Evolutionary conservation across 2,329 filamentous ascomycete genomes (phyloP).

Genomic region (Aspergillus sp.): DNA sequence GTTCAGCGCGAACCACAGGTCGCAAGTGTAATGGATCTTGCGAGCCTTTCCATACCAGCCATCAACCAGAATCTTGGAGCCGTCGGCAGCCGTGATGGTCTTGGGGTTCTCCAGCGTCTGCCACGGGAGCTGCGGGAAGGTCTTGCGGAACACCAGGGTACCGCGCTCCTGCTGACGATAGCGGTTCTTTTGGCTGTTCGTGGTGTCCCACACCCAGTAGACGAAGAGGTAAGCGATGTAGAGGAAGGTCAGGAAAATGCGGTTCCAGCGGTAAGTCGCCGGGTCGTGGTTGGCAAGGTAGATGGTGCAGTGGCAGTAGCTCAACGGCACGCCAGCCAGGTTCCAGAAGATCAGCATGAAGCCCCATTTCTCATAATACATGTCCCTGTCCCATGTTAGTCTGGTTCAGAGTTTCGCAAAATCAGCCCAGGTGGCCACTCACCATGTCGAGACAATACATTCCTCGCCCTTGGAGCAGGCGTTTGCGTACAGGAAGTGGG

Average conservation of each 20-base stretch:
- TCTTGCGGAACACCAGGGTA: constrained; percentile 64
- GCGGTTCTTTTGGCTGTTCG: constrained; percentile 90
- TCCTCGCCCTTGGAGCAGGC: constrained; percentile 91
- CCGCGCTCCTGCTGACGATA: constrained; percentile 80
- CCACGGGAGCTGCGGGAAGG: constrained; percentile 91
- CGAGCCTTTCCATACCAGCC: constrained; percentile 82
- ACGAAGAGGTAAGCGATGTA: constrained; percentile 73
- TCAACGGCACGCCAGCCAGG: constrained; percentile 82
- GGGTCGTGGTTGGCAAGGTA: constrained; percentile 84
- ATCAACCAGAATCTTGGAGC: constrained; percentile 75
- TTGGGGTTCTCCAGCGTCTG: constrained; percentile 77
- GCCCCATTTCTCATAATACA: constrained; percentile 96
- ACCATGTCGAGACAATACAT: constrained; percentile 83
- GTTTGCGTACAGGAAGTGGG: constrained; percentile 88
- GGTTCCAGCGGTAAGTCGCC: constrained; percentile 73
- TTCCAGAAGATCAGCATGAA: constrained; percentile 99
- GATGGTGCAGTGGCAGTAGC: constrained; percentile 90
- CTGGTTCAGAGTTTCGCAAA: constrained; percentile 3
- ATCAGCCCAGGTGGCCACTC: constrained; percentile 19
- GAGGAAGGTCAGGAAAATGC: constrained; percentile 61
- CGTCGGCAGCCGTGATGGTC: constrained; percentile 68
- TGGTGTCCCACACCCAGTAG: constrained; percentile 91
- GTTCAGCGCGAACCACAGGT: constrained; percentile 71
- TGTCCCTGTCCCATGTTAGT: constrained; percentile 59
- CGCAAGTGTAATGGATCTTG: constrained; percentile 79